phyloP scores from a whole-genome alignment of 805 yeast species.

The Starmerella ratchasimensis region DNA sequence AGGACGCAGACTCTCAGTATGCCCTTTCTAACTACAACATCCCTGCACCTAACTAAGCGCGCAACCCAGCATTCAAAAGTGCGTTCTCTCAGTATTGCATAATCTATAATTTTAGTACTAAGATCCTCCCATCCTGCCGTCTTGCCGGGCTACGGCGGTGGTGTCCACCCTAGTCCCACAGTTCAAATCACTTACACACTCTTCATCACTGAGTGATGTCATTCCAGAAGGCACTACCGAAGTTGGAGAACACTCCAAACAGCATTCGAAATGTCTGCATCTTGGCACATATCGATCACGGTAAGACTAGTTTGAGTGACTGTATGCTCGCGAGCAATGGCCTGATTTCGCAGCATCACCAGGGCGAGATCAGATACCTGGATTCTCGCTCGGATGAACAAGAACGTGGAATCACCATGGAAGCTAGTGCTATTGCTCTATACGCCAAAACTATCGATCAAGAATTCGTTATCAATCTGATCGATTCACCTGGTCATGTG shows the following conservation, averaged over 20 bases:
- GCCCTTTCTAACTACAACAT: constrained; percentile 27
- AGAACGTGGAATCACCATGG: constrained; percentile 93
- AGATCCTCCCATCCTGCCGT: too few species aligned
- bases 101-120: too few species aligned
- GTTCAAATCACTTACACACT: too few species aligned
- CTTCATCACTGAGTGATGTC: too few species aligned
- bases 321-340: constrained; percentile 90
- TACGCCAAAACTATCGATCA: constrained; percentile 52
- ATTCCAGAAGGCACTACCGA: constrained; percentile 47
- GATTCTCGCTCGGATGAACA: constrained; percentile 96
- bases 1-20: constrained; percentile 22
- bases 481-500: constrained; percentile 98
- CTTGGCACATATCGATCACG: constrained; percentile 96
- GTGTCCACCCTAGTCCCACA: too few species aligned
- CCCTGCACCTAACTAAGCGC: constrained; percentile 11
- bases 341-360: constrained; percentile 84
- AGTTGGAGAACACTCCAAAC: constrained; percentile 55
- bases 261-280: constrained; percentile 82
- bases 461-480: constrained; percentile 77
- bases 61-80: too few species aligned
- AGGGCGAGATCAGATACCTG: constrained; percentile 82
- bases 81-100: too few species aligned
- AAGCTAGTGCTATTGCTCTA: constrained; percentile 79
- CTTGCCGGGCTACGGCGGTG: too few species aligned
- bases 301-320: constrained; percentile 90